Percentiles rank a stretch among this genome's conserved stretches.
Conservation (phyloP, 176 grass and related monocot genomes). For the Lolium rigidum region DNA sequence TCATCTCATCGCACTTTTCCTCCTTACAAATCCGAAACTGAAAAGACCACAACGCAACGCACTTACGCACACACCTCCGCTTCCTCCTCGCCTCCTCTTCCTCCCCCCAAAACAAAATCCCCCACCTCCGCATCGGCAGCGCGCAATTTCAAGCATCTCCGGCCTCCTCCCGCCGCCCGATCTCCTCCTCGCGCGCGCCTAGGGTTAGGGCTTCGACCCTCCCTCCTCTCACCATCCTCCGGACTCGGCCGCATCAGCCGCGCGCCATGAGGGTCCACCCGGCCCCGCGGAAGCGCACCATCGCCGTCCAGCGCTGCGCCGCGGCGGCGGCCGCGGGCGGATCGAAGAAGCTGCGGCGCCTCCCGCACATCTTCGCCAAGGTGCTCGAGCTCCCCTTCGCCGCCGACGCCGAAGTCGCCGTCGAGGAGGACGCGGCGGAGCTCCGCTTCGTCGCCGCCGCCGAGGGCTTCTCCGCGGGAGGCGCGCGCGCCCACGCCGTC, state of each 20-base stretch:
- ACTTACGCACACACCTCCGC: neutral
- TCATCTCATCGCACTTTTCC: neutral
- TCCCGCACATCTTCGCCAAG: constrained; percentile 94
- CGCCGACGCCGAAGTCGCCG: constrained; percentile 79
- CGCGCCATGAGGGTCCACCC: constrained; percentile 70
- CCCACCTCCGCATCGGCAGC: neutral
- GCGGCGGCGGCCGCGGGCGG: neutral
- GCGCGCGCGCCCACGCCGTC: constrained; percentile 69
- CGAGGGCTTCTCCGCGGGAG: constrained; percentile 54
- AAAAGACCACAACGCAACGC: neutral
- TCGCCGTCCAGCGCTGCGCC: constrained; percentile 56
- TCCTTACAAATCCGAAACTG: neutral
- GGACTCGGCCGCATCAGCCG: too few relatives aligned
- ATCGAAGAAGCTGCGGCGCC: constrained; percentile 92
- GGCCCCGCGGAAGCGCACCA: constrained; percentile 69
- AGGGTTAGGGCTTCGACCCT: constrained; percentile 13
- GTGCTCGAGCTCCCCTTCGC: constrained; percentile 94
- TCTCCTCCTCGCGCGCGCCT: constrained; percentile 9
- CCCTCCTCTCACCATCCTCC: neutral
- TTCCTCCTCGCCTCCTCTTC: neutral
- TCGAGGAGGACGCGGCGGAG: constrained; percentile 73
- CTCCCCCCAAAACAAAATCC: neutral
- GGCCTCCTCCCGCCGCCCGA: constrained; percentile 25
- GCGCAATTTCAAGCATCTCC: constrained; percentile 30
- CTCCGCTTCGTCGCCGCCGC: constrained; percentile 83